Evolutionary conservation across 495 filamentous ascomycete species (phyloP).

Genomic region (Baudoinia panamericana): DNA sequence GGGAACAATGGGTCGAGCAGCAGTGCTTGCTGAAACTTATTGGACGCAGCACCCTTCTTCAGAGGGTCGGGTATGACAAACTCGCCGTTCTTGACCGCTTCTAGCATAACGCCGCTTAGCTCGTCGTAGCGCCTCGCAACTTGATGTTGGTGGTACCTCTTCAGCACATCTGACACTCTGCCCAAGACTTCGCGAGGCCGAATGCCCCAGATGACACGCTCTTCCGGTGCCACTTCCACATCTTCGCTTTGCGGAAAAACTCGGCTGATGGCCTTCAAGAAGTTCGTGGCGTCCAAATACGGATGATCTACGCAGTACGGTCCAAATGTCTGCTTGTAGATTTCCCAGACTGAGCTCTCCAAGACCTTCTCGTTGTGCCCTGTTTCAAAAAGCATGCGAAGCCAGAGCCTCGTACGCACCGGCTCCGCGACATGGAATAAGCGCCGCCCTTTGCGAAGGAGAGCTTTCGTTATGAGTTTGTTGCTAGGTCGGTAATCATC

Average conservation of each 20-base stretch:
- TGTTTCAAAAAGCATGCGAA: slow-evolving; percentile 1
- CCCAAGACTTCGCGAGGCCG: not conserved
- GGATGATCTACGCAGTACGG: not conserved
- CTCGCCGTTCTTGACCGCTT: not conserved
- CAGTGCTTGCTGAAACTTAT: slow-evolving; percentile 2
- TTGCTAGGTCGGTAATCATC: not conserved
- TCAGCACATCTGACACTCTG: not conserved
- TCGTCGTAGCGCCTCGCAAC: not conserved
- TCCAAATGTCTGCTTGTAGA: slow-evolving; percentile 1
- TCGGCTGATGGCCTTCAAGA: not conserved
- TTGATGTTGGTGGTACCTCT: not conserved
- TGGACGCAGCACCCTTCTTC: not conserved
- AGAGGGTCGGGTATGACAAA: not conserved
- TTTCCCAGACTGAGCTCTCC: not conserved
- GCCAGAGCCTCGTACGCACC: not conserved
- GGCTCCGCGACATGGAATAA: not conserved
- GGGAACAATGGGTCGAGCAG: not conserved
- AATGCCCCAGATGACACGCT: not conserved
- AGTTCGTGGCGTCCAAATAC: not conserved
- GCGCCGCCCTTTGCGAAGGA: not conserved
- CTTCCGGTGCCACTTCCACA: not conserved
- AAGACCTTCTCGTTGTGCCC: not conserved
- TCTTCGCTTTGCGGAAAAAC: not conserved
- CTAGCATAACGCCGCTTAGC: not conserved
- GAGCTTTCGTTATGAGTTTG: not conserved